These are phyloP conservation scores for Saturnispora dispora DNA, from an alignment of 805 yeast species.

Conservation along the genomic window DNA sequence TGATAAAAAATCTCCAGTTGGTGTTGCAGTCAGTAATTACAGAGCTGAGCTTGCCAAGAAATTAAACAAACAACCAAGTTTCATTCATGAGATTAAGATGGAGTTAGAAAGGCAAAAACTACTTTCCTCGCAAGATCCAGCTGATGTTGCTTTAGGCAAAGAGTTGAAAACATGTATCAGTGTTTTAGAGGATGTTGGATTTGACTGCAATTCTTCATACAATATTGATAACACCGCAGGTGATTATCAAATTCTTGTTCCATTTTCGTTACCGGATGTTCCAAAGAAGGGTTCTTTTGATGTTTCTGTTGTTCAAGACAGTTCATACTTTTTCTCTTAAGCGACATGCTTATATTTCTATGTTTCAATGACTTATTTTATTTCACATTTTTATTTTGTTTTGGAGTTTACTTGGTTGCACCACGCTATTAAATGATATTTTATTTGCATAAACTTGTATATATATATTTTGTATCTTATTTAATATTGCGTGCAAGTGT, in stretches of 20 bases:
- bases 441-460: constrained; percentile 3
- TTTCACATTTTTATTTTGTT: neutral
- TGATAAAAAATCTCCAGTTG: constrained; percentile 43
- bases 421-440: neutral
- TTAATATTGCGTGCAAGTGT: neutral
- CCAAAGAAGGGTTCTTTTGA: constrained; percentile 82
- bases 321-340: constrained; percentile 66
- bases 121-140: constrained; percentile 43
- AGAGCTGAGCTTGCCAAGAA: constrained; percentile 40
- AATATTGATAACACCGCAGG: constrained; percentile 16
- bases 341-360: neutral
- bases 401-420: neutral
- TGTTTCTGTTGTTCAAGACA: constrained; percentile 58
- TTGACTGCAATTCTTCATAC: constrained; percentile 12
- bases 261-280: constrained; percentile 59
- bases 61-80: constrained; percentile 46
- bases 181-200: constrained; percentile 31
- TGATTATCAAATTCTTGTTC: constrained; percentile 44
- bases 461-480: neutral
- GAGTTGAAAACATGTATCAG: constrained; percentile 64
- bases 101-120: constrained; percentile 57
- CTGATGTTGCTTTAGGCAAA: constrained; percentile 39
- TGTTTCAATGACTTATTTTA: neutral
- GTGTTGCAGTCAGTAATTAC: constrained; percentile 37
- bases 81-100: constrained; percentile 63